phyloP scores from a whole-genome alignment of 2,329 filamentous ascomycete species.

The Neopestalotiopsis sp. region DNA sequence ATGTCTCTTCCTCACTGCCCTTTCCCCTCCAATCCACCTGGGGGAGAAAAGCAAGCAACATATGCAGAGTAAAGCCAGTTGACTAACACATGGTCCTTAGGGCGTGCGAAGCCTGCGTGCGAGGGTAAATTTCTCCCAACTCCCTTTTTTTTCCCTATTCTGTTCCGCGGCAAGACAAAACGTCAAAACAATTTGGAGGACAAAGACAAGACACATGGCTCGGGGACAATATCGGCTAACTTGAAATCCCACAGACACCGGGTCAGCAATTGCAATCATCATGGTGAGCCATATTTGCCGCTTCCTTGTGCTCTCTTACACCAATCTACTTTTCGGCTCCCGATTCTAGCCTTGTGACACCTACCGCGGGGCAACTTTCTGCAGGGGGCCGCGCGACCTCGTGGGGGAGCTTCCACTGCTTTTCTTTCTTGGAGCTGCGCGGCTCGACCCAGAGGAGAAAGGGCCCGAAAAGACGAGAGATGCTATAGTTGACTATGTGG shows the following conservation, averaged over 20 bases:
- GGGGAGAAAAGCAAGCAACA: background rate
- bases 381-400: slow-evolving; percentile 6
- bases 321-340: slow-evolving; percentile 15
- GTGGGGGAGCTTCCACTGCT: background rate
- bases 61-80: background rate
- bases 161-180: background rate
- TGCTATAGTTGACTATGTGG: background rate
- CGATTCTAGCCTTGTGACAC: slow-evolving; percentile 18
- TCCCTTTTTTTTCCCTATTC: background rate
- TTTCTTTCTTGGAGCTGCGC: background rate
- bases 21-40: background rate
- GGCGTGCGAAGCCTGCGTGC: slow-evolving; percentile 97
- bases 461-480: background rate
- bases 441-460: background rate
- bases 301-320: slow-evolving; percentile 20
- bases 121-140: slow-evolving; percentile 50
- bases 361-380: slow-evolving; percentile 16
- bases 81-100: slow-evolving; percentile 9
- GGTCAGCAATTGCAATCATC: slow-evolving; percentile 97
- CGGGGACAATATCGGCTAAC: slow-evolving; percentile 3
- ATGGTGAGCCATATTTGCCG: slow-evolving; percentile 67
- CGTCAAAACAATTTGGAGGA: background rate
- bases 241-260: slow-evolving; percentile 66
- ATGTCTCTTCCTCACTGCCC: background rate
- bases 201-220: background rate